Percentiles rank a stretch among this genome's conserved stretches.
Conservation (phyloP, 768 basidiomycete species). For the Lactifluus echinatus region DNA sequence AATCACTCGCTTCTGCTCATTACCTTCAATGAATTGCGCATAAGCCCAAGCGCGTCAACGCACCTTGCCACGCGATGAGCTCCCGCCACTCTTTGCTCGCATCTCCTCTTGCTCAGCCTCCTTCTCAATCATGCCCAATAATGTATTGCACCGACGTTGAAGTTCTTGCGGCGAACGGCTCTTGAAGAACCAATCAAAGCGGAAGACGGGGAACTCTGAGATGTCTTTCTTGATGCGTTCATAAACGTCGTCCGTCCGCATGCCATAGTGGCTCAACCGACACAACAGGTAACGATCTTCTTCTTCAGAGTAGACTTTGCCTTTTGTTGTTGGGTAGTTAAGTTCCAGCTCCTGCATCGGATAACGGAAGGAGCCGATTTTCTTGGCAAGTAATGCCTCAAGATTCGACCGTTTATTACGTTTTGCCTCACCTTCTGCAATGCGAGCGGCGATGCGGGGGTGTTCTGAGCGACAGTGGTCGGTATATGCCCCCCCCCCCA, state of each 20-base stretch:
- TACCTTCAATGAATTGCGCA: not conserved
- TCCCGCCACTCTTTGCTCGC: conserved; percentile 43
- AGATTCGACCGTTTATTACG: conserved; percentile 80
- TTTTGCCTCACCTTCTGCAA: conserved; percentile 83
- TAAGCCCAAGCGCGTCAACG: conserved; percentile 17
- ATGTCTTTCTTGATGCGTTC: conserved; percentile 96
- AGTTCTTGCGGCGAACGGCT: conserved; percentile 86
- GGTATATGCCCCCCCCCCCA: not conserved
- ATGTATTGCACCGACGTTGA: conserved; percentile 77
- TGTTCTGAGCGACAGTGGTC: conserved; percentile 42
- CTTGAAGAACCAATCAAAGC: conserved; percentile 99
- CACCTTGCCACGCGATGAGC: conserved; percentile 52
- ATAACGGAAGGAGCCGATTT: conserved; percentile 74
- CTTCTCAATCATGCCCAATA: conserved; percentile 87
- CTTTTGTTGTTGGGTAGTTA: conserved; percentile 91
- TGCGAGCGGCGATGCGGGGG: conserved; percentile 73
- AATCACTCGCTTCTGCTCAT: conserved; percentile 58
- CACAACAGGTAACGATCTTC: conserved; percentile 94
- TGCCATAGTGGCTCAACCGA: conserved; percentile 81
- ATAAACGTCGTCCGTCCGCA: conserved; percentile 83
- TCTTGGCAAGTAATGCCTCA: conserved; percentile 67
- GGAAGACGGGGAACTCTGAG: conserved; percentile 91
- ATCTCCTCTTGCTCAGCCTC: conserved; percentile 72
- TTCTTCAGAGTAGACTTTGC: conserved; percentile 93
- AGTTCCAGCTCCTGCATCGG: conserved; percentile 98